phyloP scores from a whole-genome alignment of 345 rosid genomes.

The Clarkia xantiana region DNA sequence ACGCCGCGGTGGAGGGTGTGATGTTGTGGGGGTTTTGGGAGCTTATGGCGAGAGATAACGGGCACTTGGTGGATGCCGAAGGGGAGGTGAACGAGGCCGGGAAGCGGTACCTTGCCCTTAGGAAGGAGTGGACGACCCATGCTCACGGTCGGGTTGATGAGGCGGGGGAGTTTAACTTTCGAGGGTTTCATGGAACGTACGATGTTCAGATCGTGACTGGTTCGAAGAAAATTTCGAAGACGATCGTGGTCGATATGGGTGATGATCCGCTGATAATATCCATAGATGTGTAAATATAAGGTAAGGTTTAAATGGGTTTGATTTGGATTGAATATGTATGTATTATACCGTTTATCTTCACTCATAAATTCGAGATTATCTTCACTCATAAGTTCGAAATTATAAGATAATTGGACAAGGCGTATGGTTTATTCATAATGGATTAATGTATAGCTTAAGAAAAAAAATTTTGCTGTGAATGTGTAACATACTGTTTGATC shows the following conservation, averaged over 20 bases:
- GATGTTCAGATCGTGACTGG: conserved; percentile 23
- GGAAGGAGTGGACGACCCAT: conserved; percentile 58
- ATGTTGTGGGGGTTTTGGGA: conserved; percentile 99
- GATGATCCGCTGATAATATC: conserved; percentile 36
- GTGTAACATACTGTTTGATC: too few species aligned
- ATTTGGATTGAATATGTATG: too few species aligned
- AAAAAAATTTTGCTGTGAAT: too few species aligned
- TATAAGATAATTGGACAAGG: too few species aligned
- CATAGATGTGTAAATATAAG: too few species aligned
- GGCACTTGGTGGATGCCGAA: conserved; percentile 82
- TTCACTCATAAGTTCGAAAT: too few species aligned
- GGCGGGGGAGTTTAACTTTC: conserved; percentile 42
- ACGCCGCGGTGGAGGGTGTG: conserved; percentile 78
- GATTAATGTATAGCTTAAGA: too few species aligned
- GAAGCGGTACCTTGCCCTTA: conserved; percentile 51
- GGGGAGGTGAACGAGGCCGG: conserved; percentile 86
- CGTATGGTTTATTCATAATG: too few species aligned
- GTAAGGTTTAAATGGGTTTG: not conserved
- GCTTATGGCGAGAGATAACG: conserved; percentile 63
- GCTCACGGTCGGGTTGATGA: conserved; percentile 38
- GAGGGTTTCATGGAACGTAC: conserved; percentile 81
- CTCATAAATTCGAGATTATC: too few species aligned
- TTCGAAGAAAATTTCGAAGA: conserved; percentile 28
- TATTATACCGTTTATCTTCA: too few species aligned
- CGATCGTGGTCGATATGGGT: conserved; percentile 53